Conservation (phyloP, 2,329 filamentous ascomycete species). For the Colletotrichum tropicale region DNA sequence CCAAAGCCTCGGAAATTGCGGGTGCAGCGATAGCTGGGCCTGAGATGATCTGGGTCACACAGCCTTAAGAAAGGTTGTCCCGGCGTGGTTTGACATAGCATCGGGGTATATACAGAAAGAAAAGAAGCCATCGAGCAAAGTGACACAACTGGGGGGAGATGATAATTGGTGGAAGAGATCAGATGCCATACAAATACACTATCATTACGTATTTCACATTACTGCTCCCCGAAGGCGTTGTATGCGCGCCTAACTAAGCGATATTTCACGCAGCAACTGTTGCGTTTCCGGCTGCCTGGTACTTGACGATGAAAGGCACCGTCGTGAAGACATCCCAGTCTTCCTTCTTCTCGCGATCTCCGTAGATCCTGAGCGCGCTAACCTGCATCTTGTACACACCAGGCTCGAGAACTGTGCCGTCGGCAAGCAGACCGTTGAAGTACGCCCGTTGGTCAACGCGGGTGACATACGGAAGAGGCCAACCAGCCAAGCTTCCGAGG, state of each 20-base stretch:
- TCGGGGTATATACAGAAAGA: background rate
- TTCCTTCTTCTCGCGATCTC: conserved; percentile 35
- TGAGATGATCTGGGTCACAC: conserved; percentile 36
- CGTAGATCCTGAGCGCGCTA: conserved; percentile 56
- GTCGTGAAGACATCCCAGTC: conserved; percentile 26
- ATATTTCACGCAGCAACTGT: background rate
- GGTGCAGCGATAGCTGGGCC: conserved; percentile 35
- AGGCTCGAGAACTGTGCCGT: conserved; percentile 50
- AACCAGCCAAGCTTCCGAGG: background rate
- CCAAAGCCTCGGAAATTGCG: conserved; percentile 22
- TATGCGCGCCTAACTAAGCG: background rate
- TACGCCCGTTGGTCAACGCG: background rate
- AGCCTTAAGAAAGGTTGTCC: background rate
- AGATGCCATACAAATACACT: background rate
- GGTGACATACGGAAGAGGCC: background rate
- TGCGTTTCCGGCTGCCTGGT: background rate
- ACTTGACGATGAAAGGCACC: conserved; percentile 20
- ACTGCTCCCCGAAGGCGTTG: fast-evolving
- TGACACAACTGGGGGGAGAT: background rate
- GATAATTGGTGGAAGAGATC: background rate
- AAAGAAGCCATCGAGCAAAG: background rate
- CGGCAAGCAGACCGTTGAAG: conserved; percentile 52
- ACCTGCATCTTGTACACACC: conserved; percentile 55
- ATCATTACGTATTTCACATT: background rate
- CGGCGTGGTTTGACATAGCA: background rate